These are phyloP conservation scores for Macrotyloma uniflorum DNA, from an alignment of 306 rosid species.

Conservation along the genomic window DNA sequence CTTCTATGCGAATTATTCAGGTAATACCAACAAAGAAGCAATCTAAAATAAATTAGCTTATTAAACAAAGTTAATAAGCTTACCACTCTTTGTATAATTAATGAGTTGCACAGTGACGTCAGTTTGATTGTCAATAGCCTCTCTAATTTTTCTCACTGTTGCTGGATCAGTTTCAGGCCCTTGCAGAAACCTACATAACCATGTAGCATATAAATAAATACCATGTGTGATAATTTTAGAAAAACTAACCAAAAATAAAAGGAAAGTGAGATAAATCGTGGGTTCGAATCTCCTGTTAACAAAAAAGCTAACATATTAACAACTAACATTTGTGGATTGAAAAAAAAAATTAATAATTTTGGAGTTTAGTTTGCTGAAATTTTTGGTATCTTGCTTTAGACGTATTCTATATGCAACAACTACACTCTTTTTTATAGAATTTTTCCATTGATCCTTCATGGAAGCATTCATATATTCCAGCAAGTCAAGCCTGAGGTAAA, in stretches of 20 bases:
- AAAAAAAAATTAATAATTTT: too few relatives aligned
- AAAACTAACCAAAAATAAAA: too few relatives aligned
- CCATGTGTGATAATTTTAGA: not conserved
- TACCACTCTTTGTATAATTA: conserved; percentile 92
- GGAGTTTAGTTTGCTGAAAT: not conserved
- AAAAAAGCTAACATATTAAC: too few relatives aligned
- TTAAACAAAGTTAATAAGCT: conserved; percentile 24
- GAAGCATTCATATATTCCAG: not conserved
- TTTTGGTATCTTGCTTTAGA: not conserved
- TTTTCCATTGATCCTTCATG: not conserved
- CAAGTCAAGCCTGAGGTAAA: conserved; percentile 3
- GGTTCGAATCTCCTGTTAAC: too few relatives aligned
- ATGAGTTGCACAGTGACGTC: conserved; percentile 97
- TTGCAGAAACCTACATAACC: conserved; percentile 77
- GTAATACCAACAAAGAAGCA: not conserved
- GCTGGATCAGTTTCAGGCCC: conserved; percentile 98
- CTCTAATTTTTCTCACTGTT: conserved; percentile 87
- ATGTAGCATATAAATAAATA: conserved; percentile 21
- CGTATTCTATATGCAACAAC: not conserved
- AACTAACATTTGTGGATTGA: too few relatives aligned
- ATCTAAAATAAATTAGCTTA: not conserved
- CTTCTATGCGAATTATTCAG: not conserved
- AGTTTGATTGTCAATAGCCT: conserved; percentile 82
- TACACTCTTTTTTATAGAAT: not conserved
- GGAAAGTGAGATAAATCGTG: too few relatives aligned